phyloP scores from a whole-genome alignment of 495 filamentous ascomycete genomes.

The Lichina pygmaea region DNA sequence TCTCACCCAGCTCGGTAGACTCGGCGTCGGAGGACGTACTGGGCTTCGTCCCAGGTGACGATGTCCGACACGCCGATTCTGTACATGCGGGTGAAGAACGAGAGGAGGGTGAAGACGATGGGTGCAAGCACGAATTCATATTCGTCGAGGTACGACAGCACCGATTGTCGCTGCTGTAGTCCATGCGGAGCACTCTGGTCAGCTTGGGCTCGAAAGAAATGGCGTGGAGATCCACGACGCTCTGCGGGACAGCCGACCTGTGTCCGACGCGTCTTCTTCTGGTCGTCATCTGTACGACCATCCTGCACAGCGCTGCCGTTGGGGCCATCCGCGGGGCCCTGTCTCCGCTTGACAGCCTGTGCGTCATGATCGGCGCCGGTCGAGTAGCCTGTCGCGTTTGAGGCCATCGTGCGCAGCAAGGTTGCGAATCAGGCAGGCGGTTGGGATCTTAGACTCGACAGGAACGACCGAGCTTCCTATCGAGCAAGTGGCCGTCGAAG shows the following conservation, averaged over 20 bases:
- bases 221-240: constrained; percentile 1
- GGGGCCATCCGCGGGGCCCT: constrained; percentile 26
- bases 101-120: constrained; percentile 58
- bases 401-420: not conserved
- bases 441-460: too few species aligned
- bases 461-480: too few species aligned
- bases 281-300: constrained; percentile 24
- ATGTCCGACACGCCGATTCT: constrained; percentile 88
- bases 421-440: too few species aligned
- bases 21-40: constrained; percentile 22
- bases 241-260: not conserved
- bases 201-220: constrained; percentile 4
- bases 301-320: constrained; percentile 12
- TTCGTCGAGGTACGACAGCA: constrained; percentile 38
- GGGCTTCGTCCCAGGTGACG: constrained; percentile 96
- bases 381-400: constrained; percentile 23
- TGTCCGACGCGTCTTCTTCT: constrained; percentile 37
- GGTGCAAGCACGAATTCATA: constrained; percentile 79
- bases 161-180: not conserved
- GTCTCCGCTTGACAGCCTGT: constrained; percentile 47
- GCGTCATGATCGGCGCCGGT: constrained; percentile 37
- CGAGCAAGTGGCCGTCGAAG: too few species aligned
- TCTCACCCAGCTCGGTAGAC: not conserved
- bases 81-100: constrained; percentile 86
- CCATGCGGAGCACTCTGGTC: not conserved